Evolutionary conservation across 176 grass and related monocot genomes (phyloP).

Genomic region (Pharus latifolius): DNA sequence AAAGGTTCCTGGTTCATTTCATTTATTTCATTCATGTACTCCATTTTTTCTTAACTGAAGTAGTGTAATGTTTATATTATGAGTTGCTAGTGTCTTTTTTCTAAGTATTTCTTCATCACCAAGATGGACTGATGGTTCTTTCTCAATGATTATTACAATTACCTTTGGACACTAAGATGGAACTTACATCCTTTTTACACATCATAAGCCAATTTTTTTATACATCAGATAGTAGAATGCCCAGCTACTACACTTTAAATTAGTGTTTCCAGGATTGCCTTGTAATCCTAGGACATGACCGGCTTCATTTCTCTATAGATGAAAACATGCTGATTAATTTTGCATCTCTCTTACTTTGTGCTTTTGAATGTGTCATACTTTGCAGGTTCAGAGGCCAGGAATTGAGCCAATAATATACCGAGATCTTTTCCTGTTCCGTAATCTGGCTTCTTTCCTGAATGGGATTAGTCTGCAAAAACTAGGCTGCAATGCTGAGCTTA

Average conservation of each 20-base stretch:
- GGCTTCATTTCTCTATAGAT: not conserved
- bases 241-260: not conserved
- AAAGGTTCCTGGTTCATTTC: slow-evolving; percentile 41
- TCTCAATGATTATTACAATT: not conserved
- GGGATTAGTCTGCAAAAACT: slow-evolving; percentile 96
- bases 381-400: slow-evolving; percentile 82
- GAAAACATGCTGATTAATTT: not conserved
- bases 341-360: not conserved
- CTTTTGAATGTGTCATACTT: not conserved
- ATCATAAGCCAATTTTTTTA: not conserved
- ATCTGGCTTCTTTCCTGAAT: slow-evolving; percentile 88
- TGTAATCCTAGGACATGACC: not conserved
- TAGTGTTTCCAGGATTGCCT: not conserved
- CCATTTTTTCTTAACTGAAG: slow-evolving; percentile 20
- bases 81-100: slow-evolving; percentile 8
- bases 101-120: too few species aligned
- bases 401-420: slow-evolving; percentile 99
- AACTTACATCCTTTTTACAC: not conserved
- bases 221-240: not conserved
- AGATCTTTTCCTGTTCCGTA: slow-evolving; percentile 94
- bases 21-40: not conserved
- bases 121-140: too few species aligned
- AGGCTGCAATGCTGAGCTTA: slow-evolving; percentile 98
- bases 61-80: not conserved
- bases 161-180: not conserved